These are phyloP conservation scores for Dissoconium aciculare DNA, from an alignment of 2,329 filamentous ascomycete species.

Conservation along the genomic window DNA sequence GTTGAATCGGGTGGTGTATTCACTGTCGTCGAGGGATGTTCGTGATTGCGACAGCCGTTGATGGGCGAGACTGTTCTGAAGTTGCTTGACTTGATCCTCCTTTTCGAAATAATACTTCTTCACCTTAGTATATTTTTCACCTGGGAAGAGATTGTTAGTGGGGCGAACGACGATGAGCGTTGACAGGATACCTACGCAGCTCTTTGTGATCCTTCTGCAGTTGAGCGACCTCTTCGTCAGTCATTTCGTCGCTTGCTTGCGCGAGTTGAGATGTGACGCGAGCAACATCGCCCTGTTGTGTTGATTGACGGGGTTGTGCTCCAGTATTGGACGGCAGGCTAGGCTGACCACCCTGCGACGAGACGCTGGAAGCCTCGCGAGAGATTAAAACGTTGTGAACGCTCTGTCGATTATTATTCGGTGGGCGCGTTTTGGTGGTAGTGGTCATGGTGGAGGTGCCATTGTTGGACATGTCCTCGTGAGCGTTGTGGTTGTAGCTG, in stretches of 20 bases:
- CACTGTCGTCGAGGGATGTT: constrained; percentile 86
- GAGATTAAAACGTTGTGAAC: constrained; percentile 20
- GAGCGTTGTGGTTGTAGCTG: constrained; percentile 17
- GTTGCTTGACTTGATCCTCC: constrained; percentile 72
- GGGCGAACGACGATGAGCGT: no score
- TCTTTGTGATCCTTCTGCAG: constrained; percentile 37
- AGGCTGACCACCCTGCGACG: constrained; percentile 32
- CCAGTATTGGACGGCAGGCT: constrained; percentile 4
- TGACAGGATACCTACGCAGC: constrained; percentile 35
- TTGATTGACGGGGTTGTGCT: constrained; percentile 14
- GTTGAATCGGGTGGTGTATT: constrained; percentile 79
- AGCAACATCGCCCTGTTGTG: constrained; percentile 12
- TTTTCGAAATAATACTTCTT: constrained; percentile 96
- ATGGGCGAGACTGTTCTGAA: constrained; percentile 95
- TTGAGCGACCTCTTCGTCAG: constrained; percentile 33
- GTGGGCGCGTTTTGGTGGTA: constrained; percentile 14
- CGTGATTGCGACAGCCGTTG: constrained; percentile 89
- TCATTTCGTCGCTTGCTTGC: constrained; percentile 29
- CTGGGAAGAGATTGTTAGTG: constrained; percentile 38
- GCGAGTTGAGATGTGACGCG: constrained; percentile 31
- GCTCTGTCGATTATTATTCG: constrained; percentile 21
- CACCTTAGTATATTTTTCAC: constrained; percentile 93
- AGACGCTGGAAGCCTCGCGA: constrained; percentile 27
- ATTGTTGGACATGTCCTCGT: constrained; percentile 11
- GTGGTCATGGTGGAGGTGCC: constrained; percentile 21